A percentile compares a stretch with the other conserved stretches of the same genome.
phyloP scores from a whole-genome alignment of 495 filamentous ascomycete genomes.

The Rhizodiscina lignyota region DNA sequence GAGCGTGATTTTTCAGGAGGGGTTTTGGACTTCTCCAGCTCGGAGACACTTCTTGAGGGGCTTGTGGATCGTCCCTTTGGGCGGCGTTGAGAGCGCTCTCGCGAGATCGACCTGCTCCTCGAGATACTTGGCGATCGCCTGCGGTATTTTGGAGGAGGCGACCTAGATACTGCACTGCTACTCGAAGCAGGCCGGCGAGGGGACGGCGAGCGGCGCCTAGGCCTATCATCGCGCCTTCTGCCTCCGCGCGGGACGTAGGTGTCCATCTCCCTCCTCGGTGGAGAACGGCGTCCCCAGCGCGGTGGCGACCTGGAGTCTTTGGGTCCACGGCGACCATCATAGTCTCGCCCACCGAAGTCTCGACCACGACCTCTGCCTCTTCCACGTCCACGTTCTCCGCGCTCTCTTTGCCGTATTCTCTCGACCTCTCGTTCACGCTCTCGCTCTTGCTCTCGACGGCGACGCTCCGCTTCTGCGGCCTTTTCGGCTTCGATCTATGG shows the following conservation, averaged over 20 bases:
- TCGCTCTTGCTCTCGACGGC: slow-evolving; percentile 49
- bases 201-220: slow-evolving; percentile 6
- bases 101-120: too few species aligned
- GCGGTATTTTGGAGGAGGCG: neutral
- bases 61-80: slow-evolving; percentile 17
- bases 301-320: slow-evolving; percentile 46
- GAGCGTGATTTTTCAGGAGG: slow-evolving; percentile 35
- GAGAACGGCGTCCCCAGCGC: slow-evolving; percentile 27
- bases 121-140: neutral
- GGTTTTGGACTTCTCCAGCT: slow-evolving; percentile 13
- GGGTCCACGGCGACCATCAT: slow-evolving; percentile 21
- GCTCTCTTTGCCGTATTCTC: slow-evolving; percentile 53
- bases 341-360: slow-evolving; percentile 37
- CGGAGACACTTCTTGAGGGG: slow-evolving; percentile 1
- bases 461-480: slow-evolving; percentile 56
- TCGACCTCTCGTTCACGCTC: slow-evolving; percentile 43
- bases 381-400: slow-evolving; percentile 46
- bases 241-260: slow-evolving; percentile 35
- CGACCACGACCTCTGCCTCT: slow-evolving; percentile 24
- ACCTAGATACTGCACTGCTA: slow-evolving; percentile 8
- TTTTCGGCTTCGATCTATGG: slow-evolving; percentile 65
- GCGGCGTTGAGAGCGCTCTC: too few species aligned
- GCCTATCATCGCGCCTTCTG: slow-evolving; percentile 5
- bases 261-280: slow-evolving; percentile 33
- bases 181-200: slow-evolving; percentile 7